Percentiles rank a stretch among this genome's conserved stretches.
phyloP scores from a whole-genome alignment of 2,329 filamentous ascomycete genomes.

The Fusarium compactum region DNA sequence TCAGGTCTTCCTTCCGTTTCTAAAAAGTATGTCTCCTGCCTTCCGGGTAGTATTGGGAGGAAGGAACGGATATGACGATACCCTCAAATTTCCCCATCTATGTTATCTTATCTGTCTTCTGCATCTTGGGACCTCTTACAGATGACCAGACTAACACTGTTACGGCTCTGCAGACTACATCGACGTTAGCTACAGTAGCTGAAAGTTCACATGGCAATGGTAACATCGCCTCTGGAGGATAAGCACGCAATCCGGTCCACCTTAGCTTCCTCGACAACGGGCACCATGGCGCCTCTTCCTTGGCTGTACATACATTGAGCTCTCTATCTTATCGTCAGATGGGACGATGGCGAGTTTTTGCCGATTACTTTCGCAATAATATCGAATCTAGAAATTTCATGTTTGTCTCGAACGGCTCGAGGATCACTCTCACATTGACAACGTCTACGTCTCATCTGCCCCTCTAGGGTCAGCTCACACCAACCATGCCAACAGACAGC shows the following conservation, averaged over 20 bases:
- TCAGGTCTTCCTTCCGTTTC: neutral
- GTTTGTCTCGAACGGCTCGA: neutral
- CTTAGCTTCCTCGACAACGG: slow-evolving; percentile 25
- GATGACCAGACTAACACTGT: neutral
- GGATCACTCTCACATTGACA: neutral
- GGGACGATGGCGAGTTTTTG: slow-evolving; percentile 5
- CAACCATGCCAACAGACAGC: slow-evolving; percentile 23
- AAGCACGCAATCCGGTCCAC: slow-evolving; percentile 48
- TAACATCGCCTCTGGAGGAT: slow-evolving; percentile 10
- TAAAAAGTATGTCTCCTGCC: neutral
- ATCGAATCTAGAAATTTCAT: neutral
- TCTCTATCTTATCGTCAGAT: slow-evolving; percentile 16
- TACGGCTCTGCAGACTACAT: slow-evolving; percentile 6
- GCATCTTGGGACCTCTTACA: neutral
- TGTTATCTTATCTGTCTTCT: neutral
- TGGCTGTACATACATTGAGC: neutral
- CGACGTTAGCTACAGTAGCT: slow-evolving; percentile 10
- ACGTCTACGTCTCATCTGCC: neutral
- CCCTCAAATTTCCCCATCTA: neutral
- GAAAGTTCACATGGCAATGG: neutral
- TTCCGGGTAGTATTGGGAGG: neutral
- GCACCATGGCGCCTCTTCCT: slow-evolving; percentile 27
- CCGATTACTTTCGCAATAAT: slow-evolving; percentile 1
- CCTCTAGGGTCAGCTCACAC: slow-evolving; percentile 3
- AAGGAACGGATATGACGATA: neutral